Base-by-base conservation (phyloP, 768 basidiomycete species). In the Fomitopsis serialis region DNA sequence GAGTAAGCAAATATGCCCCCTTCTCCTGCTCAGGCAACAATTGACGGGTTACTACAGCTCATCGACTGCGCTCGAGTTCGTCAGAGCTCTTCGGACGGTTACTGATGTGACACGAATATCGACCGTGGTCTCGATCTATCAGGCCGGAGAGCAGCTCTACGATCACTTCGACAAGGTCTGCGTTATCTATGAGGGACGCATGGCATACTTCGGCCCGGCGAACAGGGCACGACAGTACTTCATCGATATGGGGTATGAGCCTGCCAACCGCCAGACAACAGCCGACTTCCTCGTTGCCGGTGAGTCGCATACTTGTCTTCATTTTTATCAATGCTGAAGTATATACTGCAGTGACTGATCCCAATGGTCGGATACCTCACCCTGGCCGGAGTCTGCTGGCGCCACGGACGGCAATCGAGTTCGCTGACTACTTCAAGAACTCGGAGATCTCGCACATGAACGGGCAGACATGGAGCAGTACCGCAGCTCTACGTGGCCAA, bases 91-190 rank as follows among this genome's bases (percentile, higher is more conserved):
- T 19, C 74, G 82, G 34, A 73, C 80, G 29, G 68, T 75, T 6
- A 82, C 81, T 22, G 80, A 83, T 61, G 62, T 75, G 17, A 59
- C 63, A 27, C 62, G 63, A 37, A 57, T 63, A 52, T 64, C 85
- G 0, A 89, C 85, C 0, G 78, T 93, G 53, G 87, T 89, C n/a
- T 86, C 88, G 1, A 80, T 94, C 42, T 92, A 93, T 68, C 91
- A 93, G 68, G 91, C 88, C 9, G 84, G 85, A 45, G 87, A 92
- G 64, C 74, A 74, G 2, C 64, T 86, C 0, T 85, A 82, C 54
- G 55, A 77, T 19, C 71, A 77, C 43, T 93, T 92, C 63, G 87
- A 91, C 74, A 89, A 91, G 64, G 86, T 92, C 36, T 83, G 85
- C 63, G 80, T 92, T 35, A 77, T 93, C 61, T 80, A 85, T 67